Evolutionary conservation across 441 rosid genomes (phyloP).

Genomic region (Gossypium laxum): DNA sequence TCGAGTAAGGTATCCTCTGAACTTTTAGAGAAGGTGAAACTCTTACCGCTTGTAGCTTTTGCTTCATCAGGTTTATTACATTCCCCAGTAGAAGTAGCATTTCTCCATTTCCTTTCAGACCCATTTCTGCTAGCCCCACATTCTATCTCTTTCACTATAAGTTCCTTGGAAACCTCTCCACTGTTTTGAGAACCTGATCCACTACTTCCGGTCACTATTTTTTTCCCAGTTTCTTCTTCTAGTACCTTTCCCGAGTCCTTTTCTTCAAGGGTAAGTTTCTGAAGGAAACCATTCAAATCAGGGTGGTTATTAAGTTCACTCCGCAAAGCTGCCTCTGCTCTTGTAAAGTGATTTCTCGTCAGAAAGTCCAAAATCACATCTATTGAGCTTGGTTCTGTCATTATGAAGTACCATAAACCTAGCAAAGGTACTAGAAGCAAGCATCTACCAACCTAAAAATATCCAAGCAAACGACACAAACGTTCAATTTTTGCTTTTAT

Average conservation of each 20-base stretch:
- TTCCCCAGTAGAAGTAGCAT: slow-evolving; percentile 38
- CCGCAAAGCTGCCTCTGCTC: slow-evolving; percentile 89
- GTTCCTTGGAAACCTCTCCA: slow-evolving; percentile 52
- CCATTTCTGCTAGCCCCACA: slow-evolving; percentile 52
- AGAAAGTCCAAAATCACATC: slow-evolving; percentile 69
- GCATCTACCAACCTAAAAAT: slow-evolving; percentile 28
- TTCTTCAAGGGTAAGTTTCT: slow-evolving; percentile 48
- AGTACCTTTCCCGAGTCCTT: slow-evolving; percentile 31
- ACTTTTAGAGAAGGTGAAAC: slow-evolving; percentile 35
- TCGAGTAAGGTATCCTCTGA: slow-evolving; percentile 41
- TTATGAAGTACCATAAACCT: slow-evolving; percentile 22
- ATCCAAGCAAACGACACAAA: slow-evolving; percentile 1
- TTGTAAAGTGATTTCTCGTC: slow-evolving; percentile 53
- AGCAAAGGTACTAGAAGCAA: slow-evolving; percentile 22
- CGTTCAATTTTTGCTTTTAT: background rate
- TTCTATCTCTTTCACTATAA: slow-evolving; percentile 80
- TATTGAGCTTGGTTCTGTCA: slow-evolving; percentile 58
- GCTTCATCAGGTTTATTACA: slow-evolving; percentile 36
- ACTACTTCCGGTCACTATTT: slow-evolving; percentile 17
- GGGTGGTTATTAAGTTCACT: slow-evolving; percentile 56
- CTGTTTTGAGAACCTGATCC: slow-evolving; percentile 33
- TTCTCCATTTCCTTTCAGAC: slow-evolving; percentile 48
- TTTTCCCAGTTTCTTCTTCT: slow-evolving; percentile 34
- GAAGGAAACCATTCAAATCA: slow-evolving; percentile 66
- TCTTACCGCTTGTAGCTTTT: slow-evolving; percentile 26